phyloP scores from a whole-genome alignment of 2,329 filamentous ascomycete species.

The Penicillium sp. region DNA sequence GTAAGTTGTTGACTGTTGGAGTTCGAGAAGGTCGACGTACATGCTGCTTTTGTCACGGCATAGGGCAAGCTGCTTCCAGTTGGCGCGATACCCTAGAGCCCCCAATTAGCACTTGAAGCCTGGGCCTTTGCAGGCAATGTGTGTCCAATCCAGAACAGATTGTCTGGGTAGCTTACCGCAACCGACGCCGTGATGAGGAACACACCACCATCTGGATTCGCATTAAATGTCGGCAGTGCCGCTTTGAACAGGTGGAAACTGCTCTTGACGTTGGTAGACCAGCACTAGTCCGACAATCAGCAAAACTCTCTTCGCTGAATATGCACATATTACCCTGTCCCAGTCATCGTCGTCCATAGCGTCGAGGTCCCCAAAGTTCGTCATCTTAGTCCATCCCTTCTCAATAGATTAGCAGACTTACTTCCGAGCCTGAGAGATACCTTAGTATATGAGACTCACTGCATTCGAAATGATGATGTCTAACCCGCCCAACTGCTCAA shows the following conservation, averaged over 20 bases:
- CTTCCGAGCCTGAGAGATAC: background rate
- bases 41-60: constrained; percentile 74
- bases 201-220: constrained; percentile 63
- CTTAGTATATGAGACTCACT: constrained; percentile 37
- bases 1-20: background rate
- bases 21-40: constrained; percentile 35
- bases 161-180: constrained; percentile 47
- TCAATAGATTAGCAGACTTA: background rate
- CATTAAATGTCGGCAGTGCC: constrained; percentile 60
- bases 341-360: constrained; percentile 63
- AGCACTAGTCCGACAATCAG: constrained; percentile 49
- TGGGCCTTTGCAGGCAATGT: background rate
- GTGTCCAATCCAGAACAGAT: constrained; percentile 17
- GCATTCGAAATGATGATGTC: constrained; percentile 79
- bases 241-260: constrained; percentile 57
- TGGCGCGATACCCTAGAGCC: constrained; percentile 50
- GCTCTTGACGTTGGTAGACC: constrained; percentile 63
- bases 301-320: background rate
- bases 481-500: constrained; percentile 66
- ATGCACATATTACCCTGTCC: constrained; percentile 54
- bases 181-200: constrained; percentile 66
- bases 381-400: constrained; percentile 64
- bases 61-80: constrained; percentile 68
- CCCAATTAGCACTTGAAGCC: background rate
- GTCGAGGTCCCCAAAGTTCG: constrained; percentile 59